Conservation (phyloP, 345 rosid species). For the Eucalyptus shirleyi region DNA sequence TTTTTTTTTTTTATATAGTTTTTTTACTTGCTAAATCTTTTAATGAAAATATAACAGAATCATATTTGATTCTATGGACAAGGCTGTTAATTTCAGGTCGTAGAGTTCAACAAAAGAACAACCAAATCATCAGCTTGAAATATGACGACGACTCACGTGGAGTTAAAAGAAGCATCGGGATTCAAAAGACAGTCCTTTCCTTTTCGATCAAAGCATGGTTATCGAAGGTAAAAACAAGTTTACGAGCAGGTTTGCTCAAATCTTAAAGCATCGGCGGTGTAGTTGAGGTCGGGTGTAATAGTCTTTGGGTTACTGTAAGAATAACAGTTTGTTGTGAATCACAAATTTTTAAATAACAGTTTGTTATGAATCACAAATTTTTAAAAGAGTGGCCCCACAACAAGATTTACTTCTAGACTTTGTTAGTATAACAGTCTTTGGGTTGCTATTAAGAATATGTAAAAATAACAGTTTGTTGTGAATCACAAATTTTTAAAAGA, state of each 20-base stretch:
- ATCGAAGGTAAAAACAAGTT: not conserved
- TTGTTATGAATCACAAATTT: too few species aligned
- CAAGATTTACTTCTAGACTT: too few species aligned
- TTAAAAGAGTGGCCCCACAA: too few species aligned
- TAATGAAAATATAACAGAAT: not conserved
- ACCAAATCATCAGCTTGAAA: not conserved
- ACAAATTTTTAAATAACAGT: too few species aligned
- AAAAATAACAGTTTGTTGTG: too few species aligned
- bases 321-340: too few species aligned
- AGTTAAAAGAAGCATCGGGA: not conserved
- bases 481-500: too few species aligned
- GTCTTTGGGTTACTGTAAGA: too few species aligned
- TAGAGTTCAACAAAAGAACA: not conserved
- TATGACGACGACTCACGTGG: not conserved
- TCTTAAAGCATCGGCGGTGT: not conserved
- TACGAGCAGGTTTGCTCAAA: not conserved
- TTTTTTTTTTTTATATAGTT: too few species aligned
- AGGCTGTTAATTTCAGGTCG: not conserved
- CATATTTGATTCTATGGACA: not conserved
- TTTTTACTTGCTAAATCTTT: not conserved
- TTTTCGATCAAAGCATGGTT: not conserved
- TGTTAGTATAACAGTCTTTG: too few species aligned
- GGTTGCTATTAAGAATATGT: too few species aligned
- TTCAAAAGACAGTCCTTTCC: not conserved
- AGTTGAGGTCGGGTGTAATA: rapidly evolving